These are phyloP conservation scores for Citrullus mucosospermus DNA, from an alignment of 306 rosid genomes.

Conservation along the genomic window DNA sequence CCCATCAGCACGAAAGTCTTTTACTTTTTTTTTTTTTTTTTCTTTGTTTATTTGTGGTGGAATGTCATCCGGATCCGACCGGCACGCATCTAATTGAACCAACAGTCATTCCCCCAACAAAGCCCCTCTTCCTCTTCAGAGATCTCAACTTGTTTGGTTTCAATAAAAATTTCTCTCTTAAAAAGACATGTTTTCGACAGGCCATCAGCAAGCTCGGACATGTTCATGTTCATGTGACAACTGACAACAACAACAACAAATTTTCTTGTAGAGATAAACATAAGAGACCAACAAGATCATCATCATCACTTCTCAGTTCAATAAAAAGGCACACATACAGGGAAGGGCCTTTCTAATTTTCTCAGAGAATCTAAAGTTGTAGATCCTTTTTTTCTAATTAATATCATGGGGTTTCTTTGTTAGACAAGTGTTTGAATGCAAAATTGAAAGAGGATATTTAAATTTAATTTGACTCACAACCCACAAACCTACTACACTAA, in stretches of 20 bases:
- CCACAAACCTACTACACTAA: background rate
- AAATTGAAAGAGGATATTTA: background rate
- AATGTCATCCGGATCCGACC: background rate
- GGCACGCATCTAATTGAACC: background rate
- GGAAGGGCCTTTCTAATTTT: background rate
- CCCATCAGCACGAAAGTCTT: background rate
- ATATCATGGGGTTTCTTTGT: background rate
- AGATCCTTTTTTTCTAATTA: background rate
- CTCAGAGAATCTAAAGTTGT: background rate
- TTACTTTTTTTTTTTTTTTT: background rate
- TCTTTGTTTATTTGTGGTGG: background rate
- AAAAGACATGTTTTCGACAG: slow-evolving; percentile 1
- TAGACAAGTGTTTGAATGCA: background rate
- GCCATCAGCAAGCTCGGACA: background rate
- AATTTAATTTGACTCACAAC: background rate
- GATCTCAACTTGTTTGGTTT: background rate
- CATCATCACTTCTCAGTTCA: background rate
- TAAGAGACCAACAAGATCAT: background rate
- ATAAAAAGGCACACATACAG: no score
- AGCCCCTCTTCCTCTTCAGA: background rate
- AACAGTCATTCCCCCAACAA: background rate
- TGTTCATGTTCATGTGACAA: background rate
- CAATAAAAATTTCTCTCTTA: background rate
- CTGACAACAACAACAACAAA: background rate
- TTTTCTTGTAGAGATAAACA: background rate